phyloP scores from a whole-genome alignment of 352 stramenopile species.

The Globisporangium viniferum region DNA sequence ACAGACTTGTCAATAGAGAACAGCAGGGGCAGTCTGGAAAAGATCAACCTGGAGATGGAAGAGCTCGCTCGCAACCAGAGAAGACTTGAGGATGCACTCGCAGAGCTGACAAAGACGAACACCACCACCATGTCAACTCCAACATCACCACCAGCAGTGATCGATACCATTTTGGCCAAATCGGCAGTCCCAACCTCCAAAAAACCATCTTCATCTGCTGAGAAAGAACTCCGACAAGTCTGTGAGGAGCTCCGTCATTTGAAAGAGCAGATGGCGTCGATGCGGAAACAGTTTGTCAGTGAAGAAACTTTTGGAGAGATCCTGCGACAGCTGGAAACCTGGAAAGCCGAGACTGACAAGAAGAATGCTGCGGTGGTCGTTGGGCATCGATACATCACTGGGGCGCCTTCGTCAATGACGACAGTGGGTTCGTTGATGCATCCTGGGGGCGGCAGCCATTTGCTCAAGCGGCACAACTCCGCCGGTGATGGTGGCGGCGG shows the following conservation, averaged over 20 bases:
- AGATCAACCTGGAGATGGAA: constrained; percentile 34
- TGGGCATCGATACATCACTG: constrained; percentile 28
- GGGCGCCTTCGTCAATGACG: constrained; percentile 3
- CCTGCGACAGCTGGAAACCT: constrained; percentile 34
- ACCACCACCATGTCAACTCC: not conserved
- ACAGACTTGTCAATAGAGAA: constrained; percentile 20
- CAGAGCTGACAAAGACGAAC: constrained; percentile 15
- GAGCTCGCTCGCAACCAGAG: constrained; percentile 45
- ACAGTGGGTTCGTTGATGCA: constrained; percentile 19
- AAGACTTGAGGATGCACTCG: constrained; percentile 28
- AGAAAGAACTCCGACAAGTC: constrained; percentile 14
- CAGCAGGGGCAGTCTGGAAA: not conserved
- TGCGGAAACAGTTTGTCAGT: constrained; percentile 49
- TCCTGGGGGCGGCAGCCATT: not conserved
- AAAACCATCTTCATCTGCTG: not conserved
- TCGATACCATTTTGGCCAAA: not conserved
- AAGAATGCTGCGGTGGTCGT: constrained; percentile 21
- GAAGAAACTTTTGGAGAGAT: constrained; percentile 41
- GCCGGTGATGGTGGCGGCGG: constrained; percentile 1
- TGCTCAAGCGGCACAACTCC: constrained; percentile 28
- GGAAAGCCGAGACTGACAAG: constrained; percentile 28
- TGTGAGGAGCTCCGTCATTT: constrained; percentile 38
- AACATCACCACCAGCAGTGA: not conserved
- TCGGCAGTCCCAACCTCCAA: not conserved
- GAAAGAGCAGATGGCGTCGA: constrained; percentile 30